Percentiles rank a stretch among this genome's conserved stretches.
Evolutionary conservation across 2,329 filamentous ascomycete species (phyloP).

Genomic region (Beauveria asiatica): DNA sequence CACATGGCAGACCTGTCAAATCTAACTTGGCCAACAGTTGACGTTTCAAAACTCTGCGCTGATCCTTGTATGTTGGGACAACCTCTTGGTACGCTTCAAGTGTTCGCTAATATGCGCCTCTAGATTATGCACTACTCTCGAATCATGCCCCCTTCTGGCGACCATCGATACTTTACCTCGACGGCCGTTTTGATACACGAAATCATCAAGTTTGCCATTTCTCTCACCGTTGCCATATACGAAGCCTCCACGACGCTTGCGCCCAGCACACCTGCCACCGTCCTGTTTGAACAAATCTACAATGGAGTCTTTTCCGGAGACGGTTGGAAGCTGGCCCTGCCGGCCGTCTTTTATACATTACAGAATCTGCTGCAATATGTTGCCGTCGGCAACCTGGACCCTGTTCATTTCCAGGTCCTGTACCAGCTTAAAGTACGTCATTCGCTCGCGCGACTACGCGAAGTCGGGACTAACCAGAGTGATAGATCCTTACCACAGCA

Average conservation of each 20-base stretch:
- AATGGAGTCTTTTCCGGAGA: constrained; percentile 79
- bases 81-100: background rate
- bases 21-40: constrained; percentile 37
- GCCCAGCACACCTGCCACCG: constrained; percentile 69
- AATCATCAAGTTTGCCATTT: constrained; percentile 80
- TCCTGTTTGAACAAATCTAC: constrained; percentile 72
- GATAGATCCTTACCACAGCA: constrained; percentile 73
- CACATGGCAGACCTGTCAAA: background rate
- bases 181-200: constrained; percentile 93
- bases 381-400: constrained; percentile 81
- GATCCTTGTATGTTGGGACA: constrained; percentile 47
- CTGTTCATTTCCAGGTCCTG: constrained; percentile 86
- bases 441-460: background rate
- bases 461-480: background rate
- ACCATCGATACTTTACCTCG: constrained; percentile 85
- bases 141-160: constrained; percentile 76
- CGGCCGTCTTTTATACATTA: constrained; percentile 78
- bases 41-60: constrained; percentile 68
- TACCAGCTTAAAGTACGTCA: constrained; percentile 74
- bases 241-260: constrained; percentile 73
- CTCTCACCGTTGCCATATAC: constrained; percentile 78
- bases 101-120: constrained; percentile 12
- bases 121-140: constrained; percentile 92
- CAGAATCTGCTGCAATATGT: constrained; percentile 94
- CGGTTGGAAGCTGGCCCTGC: constrained; percentile 90